Evolutionary conservation across 192 early-diverging fungal species (phyloP), one percentile per base, ranked within the genome.

Genomic region (Coemansia asiatica): DNA sequence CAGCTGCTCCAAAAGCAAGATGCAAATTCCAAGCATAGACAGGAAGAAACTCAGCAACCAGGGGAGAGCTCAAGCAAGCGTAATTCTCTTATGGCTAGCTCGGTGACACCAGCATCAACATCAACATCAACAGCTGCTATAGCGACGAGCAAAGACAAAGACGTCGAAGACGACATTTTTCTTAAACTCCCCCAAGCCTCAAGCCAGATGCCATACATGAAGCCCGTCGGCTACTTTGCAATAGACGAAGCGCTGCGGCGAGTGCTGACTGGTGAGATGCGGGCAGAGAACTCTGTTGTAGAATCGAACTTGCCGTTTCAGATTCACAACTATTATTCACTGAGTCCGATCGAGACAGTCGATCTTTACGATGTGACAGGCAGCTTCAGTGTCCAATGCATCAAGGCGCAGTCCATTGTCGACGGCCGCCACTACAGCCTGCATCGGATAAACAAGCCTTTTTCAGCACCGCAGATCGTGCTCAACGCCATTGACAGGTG

Each of bases 381-480:
- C 1, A 86, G 88, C 0, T 85, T 88, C 65, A 85, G 85, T 16
- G 86, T 90, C 25, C 88, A 83, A 21, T 83, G 89, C n/a, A 95
- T 96, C 79, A 95, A 95, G 63, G 91, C 89, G 3, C 88, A 91
- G 60, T 90, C 90, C 49, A 88, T 86, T 44, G 72, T 87, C 1
- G 95, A 99, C 67, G 95, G 97, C 12, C 85, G 87, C 47, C 85
- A 87, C n/a, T 96, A 97, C 67, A 81, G 85, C 15, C 67, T 99
- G 60, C 80, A 90, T n/a, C 83, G 97, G 18, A 87, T 99, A 16
- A 90, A 91, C 72, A 84, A 87, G 1, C 90, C 89, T 61, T 83
- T 89, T 23, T 73, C 96, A 16, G 77, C 84, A 1, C 91, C 94
- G 56, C 94, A 95, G 57, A 35, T 86, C 26, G 90, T 92, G 1